Evolutionary conservation across 2,329 filamentous ascomycete genomes (phyloP).

Genomic region (Fusarium oxysporum): DNA sequence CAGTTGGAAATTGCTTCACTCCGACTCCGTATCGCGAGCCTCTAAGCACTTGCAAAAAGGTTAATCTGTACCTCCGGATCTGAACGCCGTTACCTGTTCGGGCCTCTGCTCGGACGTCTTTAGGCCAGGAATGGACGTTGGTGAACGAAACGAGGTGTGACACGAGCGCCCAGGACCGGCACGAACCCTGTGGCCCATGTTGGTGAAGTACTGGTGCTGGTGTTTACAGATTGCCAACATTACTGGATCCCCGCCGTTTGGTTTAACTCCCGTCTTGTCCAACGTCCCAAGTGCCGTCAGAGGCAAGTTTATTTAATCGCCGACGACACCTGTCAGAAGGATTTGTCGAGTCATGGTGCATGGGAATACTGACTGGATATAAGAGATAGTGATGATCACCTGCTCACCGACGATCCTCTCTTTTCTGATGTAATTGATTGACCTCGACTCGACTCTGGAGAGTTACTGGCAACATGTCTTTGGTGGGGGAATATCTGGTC

Average conservation of each 20-base stretch:
- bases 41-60: slow-evolving; percentile 33
- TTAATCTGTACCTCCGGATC: slow-evolving; percentile 10
- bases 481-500: slow-evolving; percentile 8
- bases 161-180: slow-evolving; percentile 32
- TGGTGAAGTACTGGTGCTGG: slow-evolving; percentile 13
- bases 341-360: slow-evolving; percentile 5
- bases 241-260: slow-evolving; percentile 30
- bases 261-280: slow-evolving; percentile 24
- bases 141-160: slow-evolving; percentile 29
- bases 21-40: slow-evolving; percentile 9
- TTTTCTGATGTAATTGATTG: not conserved
- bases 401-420: not conserved
- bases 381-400: not conserved
- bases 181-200: slow-evolving; percentile 31
- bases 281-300: slow-evolving; percentile 30
- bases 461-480: not conserved
- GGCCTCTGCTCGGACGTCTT: slow-evolving; percentile 1
- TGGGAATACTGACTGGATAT: slow-evolving; percentile 7
- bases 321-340: slow-evolving; percentile 26
- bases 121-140: slow-evolving; percentile 23
- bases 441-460: not conserved
- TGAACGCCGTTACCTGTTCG: slow-evolving; percentile 18
- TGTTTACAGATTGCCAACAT: not conserved
- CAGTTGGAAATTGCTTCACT: slow-evolving; percentile 13
- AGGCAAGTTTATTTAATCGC: slow-evolving; percentile 17